Base-by-base conservation (phyloP, 352 stramenopile genomes). In the Pythium utonaiense region DNA sequence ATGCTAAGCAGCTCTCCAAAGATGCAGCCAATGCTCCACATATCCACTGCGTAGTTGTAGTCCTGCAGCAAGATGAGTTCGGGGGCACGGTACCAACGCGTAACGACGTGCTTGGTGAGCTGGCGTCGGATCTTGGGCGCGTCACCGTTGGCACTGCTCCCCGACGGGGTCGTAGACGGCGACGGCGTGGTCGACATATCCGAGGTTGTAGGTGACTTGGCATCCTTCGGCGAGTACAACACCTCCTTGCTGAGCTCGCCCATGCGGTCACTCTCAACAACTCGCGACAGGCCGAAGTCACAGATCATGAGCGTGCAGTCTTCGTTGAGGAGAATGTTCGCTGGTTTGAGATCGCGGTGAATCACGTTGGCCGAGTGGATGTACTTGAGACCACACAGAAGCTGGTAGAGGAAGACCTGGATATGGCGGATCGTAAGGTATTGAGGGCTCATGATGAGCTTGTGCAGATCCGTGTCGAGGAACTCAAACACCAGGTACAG, bases 11-110 rank as follows among this genome's bases (percentile, higher is more conserved):
- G 66, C 61, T 95, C 86, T 9, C 80, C 86, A 57, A 95, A 93
- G 71, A 95, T 95, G 80, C 97, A 99, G 9, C 98, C 97, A 44
- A 99, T 70, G 50, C 95, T 98, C 97, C 98, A 99, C 83, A 99
- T 98, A 73, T 99, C 98, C 61, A 99, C 98, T 12, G 95, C 90
- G 45, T 95, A 94, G 53, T 83, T 93, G 75, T 99, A 99, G 47
- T 96, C 80, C 60, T 98, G 91, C 42, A 98, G 92, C 34, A 98
- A 69, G 70, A 99, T 99, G 3, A 99, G 81, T 70, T 99, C 96
- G 3, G 96, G 96, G 0, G 89, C 89, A 34, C 96, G 80, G 74
- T 99, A 99, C 95, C 96, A 99, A n/a, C 97, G 77, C 57, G 97
- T 99, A 1, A 99, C 97, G 36, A 99, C 97, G 80, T 99, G 96